Evolutionary conservation across 257 asterid species (phyloP), one percentile per base, ranked within the genome.

Genomic region (Solanum gandarillasii): DNA sequence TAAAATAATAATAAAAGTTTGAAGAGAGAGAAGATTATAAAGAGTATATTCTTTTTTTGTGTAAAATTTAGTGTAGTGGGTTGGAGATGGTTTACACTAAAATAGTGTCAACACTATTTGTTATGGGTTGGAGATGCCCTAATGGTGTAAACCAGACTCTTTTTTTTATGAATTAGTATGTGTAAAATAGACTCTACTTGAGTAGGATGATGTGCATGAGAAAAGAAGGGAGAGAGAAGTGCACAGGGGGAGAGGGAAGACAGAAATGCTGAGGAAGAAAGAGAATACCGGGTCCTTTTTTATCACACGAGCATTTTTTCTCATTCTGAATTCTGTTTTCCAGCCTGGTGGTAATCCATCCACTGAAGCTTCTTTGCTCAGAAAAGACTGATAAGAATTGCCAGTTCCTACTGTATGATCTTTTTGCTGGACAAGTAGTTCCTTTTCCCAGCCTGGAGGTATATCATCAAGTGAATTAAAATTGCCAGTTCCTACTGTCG

Each of bases 331-430:
- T 92, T 92, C 98, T 88, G 88, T 91, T 82, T 88, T 93, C 98
- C 98, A 95, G 76, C 98, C 98, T 36, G 93, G 92, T 29, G 98
- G 98, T 86, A 95, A 91, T 79, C 88, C 95, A 87, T 91, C 93
- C 83, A 83, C 46, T 60, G 83, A 46, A 46, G 87, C 65, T 71
- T 87, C 86, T 72, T 62, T 38, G n/a, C 79, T 41, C 67, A 85
- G 65, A 32, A 72, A 89, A 14, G 71, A 74, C 48, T 16, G 62
- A 83, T 73, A 46, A 38, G 83, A 73, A 31, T 74, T 36, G 27
- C 32, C 79, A 34, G 39, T 27, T 62, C 38, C 83, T 74, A 16
- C 39, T 16, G 29, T 29, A 9, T 38, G 48, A 58, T 88, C 86
- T 34, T 55, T 29, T 48, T 81, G 86, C 87, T 58, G 78, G 68